phyloP scores from a whole-genome alignment of 176 grass and related monocot genomes.

The Cenchrus americanus region DNA sequence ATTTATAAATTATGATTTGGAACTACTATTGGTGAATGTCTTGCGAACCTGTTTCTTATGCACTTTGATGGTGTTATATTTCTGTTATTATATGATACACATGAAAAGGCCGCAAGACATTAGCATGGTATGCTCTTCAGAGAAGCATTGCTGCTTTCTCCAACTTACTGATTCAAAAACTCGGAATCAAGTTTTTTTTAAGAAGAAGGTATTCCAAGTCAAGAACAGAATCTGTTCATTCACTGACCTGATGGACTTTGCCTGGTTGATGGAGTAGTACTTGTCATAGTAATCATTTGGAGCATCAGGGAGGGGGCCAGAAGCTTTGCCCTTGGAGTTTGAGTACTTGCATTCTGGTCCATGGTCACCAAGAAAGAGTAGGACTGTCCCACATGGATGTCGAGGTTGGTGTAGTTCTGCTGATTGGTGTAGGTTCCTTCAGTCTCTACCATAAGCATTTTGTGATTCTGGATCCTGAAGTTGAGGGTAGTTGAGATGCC shows the following conservation, averaged over 20 bases:
- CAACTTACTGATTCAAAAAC: no score
- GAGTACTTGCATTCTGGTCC: constrained; percentile 95
- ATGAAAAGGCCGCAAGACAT: no score
- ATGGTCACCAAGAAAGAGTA: constrained; percentile 90
- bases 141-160: no score
- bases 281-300: constrained; percentile 83
- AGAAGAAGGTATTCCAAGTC: neutral
- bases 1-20: no score
- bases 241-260: constrained; percentile 78
- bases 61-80: no score
- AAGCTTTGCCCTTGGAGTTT: constrained; percentile 73
- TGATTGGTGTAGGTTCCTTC: constrained; percentile 87
- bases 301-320: constrained; percentile 72
- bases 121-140: no score
- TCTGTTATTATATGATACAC: no score
- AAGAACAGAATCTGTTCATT: neutral
- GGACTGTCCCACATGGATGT: constrained; percentile 94
- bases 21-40: no score
- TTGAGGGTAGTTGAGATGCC: constrained; percentile 89
- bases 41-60: no score
- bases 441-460: constrained; percentile 70
- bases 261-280: constrained; percentile 79
- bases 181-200: neutral
- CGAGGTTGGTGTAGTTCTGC: constrained; percentile 83
- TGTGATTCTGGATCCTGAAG: constrained; percentile 91